Evolutionary conservation across 108 stramenopile genomes (phyloP).

Genomic region (Cafeteria roenbergensis): DNA sequence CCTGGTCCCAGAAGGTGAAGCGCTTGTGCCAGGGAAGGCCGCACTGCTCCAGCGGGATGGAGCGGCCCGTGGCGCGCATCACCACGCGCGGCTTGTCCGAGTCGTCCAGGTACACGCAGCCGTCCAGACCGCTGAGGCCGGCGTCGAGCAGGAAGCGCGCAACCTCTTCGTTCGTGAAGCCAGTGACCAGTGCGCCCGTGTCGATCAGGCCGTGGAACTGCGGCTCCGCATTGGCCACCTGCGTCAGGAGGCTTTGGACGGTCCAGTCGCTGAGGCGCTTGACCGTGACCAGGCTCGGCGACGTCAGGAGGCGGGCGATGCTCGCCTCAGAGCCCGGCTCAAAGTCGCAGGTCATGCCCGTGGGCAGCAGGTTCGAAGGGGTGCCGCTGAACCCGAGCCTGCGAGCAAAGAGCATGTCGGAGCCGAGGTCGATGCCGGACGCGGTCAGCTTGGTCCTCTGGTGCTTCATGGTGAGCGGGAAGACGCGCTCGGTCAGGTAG

Average conservation of each 20-base stretch:
- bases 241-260: conserved; percentile 2
- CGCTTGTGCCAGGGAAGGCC: background rate
- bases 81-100: conserved; percentile 15
- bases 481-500: conserved; percentile 35
- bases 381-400: conserved; percentile 95
- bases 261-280: conserved; percentile 11
- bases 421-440: conserved; percentile 59
- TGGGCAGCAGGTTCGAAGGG: conserved; percentile 87
- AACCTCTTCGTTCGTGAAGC: conserved; percentile 11
- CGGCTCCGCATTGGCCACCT: conserved; percentile 6
- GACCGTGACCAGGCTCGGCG: conserved; percentile 16
- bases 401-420: conserved; percentile 81
- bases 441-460: conserved; percentile 40
- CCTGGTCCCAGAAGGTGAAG: conserved; percentile 29
- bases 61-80: conserved; percentile 1
- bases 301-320: conserved; percentile 39
- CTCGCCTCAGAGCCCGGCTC: conserved; percentile 40
- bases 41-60: conserved; percentile 5
- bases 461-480: conserved; percentile 44
- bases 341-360: conserved; percentile 62
- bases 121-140: conserved; percentile 1
- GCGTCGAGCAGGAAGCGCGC: background rate
- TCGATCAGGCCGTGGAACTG: conserved; percentile 22
- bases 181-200: conserved; percentile 24
- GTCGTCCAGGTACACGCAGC: conserved; percentile 20